Evolutionary conservation across 1,284 basidiomycete species (phyloP).

Genomic region (Pseudomicrostroma phylloplanum): DNA sequence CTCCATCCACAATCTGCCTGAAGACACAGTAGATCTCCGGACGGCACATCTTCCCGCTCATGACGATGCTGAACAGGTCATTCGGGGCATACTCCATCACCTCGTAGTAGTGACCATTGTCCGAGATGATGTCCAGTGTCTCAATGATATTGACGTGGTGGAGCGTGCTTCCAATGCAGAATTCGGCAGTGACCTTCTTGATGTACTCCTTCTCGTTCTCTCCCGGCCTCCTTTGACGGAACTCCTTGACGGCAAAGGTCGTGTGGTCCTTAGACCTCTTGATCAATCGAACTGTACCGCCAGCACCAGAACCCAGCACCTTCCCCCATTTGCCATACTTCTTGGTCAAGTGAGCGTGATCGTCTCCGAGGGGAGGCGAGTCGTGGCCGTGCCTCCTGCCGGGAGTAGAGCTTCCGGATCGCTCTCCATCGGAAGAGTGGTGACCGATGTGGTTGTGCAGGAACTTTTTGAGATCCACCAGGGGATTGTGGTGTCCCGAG

Average conservation of each 20-base stretch:
- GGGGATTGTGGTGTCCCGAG: slow-evolving; percentile 30
- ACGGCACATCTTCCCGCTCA: slow-evolving; percentile 97
- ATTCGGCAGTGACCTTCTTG: slow-evolving; percentile 97
- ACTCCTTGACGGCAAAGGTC: slow-evolving; percentile 95
- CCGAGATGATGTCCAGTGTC: slow-evolving; percentile 95
- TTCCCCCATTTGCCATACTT: slow-evolving; percentile 99
- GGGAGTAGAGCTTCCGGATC: slow-evolving; percentile 30
- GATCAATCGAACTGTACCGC: slow-evolving; percentile 93
- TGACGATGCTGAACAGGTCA: slow-evolving; percentile 97
- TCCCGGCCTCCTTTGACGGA: slow-evolving; percentile 76
- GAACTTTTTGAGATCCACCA: slow-evolving; percentile 31
- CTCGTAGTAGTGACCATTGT: slow-evolving; percentile 84
- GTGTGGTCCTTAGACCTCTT: slow-evolving; percentile 61
- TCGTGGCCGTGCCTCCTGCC: slow-evolving; percentile 38
- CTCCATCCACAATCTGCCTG: slow-evolving; percentile 94
- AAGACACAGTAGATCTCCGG: slow-evolving; percentile 99
- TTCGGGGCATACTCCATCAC: slow-evolving; percentile 96
- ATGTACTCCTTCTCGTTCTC: slow-evolving; percentile 95
- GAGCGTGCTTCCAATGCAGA: slow-evolving; percentile 84
- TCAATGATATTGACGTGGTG: slow-evolving; percentile 90
- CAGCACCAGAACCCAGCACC: slow-evolving; percentile 88
- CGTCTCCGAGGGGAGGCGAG: slow-evolving; percentile 51
- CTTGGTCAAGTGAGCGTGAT: slow-evolving; percentile 83
- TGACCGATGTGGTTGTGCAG: slow-evolving; percentile 45
- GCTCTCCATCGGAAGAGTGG: slow-evolving; percentile 27